Evolutionary conservation across 306 rosid genomes (phyloP).

Genomic region (Lotus japonicus): DNA sequence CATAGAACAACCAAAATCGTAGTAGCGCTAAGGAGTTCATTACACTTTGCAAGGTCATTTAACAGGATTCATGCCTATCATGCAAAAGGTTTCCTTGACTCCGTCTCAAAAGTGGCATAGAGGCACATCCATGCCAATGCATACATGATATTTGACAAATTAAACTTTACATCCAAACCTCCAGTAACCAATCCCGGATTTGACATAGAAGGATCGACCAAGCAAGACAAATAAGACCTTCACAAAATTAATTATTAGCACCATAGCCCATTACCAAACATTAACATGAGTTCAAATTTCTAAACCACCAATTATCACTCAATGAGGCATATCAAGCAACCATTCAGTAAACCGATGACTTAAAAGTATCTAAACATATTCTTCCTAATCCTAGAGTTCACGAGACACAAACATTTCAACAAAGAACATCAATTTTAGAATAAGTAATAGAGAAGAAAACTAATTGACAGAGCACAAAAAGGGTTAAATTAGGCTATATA

Average conservation of each 20-base stretch:
- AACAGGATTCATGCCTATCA: background rate
- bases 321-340: background rate
- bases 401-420: background rate
- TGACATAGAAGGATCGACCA: background rate
- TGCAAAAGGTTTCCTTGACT: background rate
- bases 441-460: conserved; percentile 9
- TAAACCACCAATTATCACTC: background rate
- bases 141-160: too few species aligned
- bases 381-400: background rate
- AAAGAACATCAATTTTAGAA: background rate
- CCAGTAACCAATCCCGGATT: background rate
- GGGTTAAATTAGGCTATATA: conserved; percentile 27
- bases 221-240: background rate
- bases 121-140: background rate
- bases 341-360: background rate
- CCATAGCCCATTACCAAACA: background rate
- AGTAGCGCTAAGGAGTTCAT: background rate
- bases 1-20: background rate
- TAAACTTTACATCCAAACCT: background rate
- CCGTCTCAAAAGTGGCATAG: background rate
- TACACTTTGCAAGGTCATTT: background rate
- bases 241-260: background rate
- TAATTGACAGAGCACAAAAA: background rate
- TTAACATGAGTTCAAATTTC: background rate
- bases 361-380: background rate